Conservation (phyloP, 257 asterid genomes). For the Nicotiana paniculata region DNA sequence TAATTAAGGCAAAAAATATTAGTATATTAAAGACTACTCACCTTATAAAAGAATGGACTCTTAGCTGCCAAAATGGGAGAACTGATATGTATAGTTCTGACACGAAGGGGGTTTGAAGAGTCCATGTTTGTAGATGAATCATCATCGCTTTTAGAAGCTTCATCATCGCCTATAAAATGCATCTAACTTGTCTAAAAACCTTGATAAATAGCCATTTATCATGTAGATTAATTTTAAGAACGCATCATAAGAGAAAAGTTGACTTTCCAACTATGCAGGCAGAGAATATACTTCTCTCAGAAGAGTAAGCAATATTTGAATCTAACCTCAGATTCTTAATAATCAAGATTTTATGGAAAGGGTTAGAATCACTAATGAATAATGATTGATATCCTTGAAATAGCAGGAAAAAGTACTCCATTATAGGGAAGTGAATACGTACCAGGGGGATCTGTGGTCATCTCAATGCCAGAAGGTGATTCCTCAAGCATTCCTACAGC, state of each 20-base stretch:
- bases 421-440: conserved; percentile 5
- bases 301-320: background rate
- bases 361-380: background rate
- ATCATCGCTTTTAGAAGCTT: conserved; percentile 15
- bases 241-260: background rate
- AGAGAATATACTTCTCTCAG: background rate
- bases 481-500: conserved; percentile 62
- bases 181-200: background rate
- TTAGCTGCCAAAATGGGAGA: conserved; percentile 89
- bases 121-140: conserved; percentile 40
- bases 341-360: background rate
- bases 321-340: background rate
- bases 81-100: conserved; percentile 65
- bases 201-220: background rate
- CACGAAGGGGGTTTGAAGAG: conserved; percentile 24
- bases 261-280: background rate
- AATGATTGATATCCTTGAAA: background rate
- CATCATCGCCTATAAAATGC: conserved; percentile 31
- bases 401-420: background rate
- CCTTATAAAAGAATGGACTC: conserved; percentile 77
- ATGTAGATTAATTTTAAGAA: background rate
- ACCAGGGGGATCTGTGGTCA: conserved; percentile 27
- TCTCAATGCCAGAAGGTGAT: conserved; percentile 32
- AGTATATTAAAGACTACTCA: conserved; percentile 7
- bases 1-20: conserved; percentile 6